Evolutionary conservation across 169 alveolate genomes (phyloP).

Genomic region (Eimeria falciformis): DNA sequence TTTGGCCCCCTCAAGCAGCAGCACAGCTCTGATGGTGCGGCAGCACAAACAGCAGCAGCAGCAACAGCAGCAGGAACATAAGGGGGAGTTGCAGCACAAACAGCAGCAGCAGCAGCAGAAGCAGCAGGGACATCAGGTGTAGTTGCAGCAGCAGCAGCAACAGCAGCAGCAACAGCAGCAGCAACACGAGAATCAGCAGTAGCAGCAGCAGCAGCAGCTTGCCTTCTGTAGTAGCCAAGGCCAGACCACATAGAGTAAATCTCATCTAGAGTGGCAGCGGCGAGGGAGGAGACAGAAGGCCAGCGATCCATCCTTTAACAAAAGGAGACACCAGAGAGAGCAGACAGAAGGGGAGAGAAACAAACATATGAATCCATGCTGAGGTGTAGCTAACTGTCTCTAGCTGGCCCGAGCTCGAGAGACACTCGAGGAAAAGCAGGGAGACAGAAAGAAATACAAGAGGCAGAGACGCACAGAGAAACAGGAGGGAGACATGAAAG

Average conservation of each 20-base stretch:
- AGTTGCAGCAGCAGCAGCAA: background rate
- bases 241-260: constrained; percentile 80
- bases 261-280: constrained; percentile 77
- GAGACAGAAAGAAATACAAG: background rate
- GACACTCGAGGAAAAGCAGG: background rate
- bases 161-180: constrained; percentile 1
- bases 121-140: background rate
- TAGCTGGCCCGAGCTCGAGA: no score
- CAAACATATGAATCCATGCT: background rate
- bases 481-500: background rate
- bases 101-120: constrained; percentile 9
- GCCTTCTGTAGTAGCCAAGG: constrained; percentile 80
- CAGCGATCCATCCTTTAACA: constrained; percentile 76
- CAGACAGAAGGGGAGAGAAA: background rate
- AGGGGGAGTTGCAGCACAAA: constrained; percentile 8
- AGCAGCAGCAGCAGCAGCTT: constrained; percentile 10
- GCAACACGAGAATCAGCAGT: background rate
- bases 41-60: background rate
- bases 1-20: constrained; percentile 21
- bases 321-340: no score
- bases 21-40: background rate
- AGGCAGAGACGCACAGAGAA: background rate
- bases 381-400: background rate
- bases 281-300: constrained; percentile 75
- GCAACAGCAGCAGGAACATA: background rate